Evolutionary conservation across 768 basidiomycete species (phyloP).

Genomic region (Chalciporus pseudorubinellus): DNA sequence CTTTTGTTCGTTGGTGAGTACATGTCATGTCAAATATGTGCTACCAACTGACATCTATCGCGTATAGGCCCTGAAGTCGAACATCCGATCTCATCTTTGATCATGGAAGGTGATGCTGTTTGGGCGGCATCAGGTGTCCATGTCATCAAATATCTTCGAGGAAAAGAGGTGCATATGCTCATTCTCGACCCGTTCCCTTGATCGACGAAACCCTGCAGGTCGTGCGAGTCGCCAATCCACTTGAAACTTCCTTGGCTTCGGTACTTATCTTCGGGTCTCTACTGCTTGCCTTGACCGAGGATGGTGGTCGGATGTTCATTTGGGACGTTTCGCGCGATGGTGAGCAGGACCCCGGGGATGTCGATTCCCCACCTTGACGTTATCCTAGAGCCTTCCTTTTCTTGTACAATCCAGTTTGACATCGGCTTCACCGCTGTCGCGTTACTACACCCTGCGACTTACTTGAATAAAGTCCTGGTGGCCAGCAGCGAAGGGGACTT

Average conservation of each 20-base stretch:
- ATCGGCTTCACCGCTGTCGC: slow-evolving; percentile 80
- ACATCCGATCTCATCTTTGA: slow-evolving; percentile 69
- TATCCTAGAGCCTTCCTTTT: slow-evolving; percentile 17
- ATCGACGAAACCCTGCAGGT: slow-evolving; percentile 36
- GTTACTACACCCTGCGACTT: slow-evolving; percentile 91
- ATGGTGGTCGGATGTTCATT: slow-evolving; percentile 69
- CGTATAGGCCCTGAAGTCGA: slow-evolving; percentile 75
- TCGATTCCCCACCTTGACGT: slow-evolving; percentile 11
- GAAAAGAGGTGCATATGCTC: slow-evolving; percentile 66
- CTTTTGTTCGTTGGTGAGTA: slow-evolving; percentile 88
- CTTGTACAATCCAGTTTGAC: slow-evolving; percentile 75
- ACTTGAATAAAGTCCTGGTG: slow-evolving; percentile 92
- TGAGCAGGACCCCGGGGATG: slow-evolving; percentile 28
- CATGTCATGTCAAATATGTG: not conserved
- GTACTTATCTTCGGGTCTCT: slow-evolving; percentile 80
- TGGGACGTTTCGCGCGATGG: slow-evolving; percentile 73
- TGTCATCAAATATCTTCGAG: slow-evolving; percentile 78
- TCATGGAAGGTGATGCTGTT: slow-evolving; percentile 82
- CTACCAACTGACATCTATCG: slow-evolving; percentile 3
- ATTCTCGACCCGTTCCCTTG: not conserved
- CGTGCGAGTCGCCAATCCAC: slow-evolving; percentile 58
- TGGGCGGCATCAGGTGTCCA: slow-evolving; percentile 73
- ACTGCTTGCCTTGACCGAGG: slow-evolving; percentile 75
- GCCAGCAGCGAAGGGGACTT: slow-evolving; percentile 77
- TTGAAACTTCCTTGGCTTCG: slow-evolving; percentile 56